Evolutionary conservation across 2,329 filamentous ascomycete genomes (phyloP).

Genomic region (Colletotrichum endophyticum): DNA sequence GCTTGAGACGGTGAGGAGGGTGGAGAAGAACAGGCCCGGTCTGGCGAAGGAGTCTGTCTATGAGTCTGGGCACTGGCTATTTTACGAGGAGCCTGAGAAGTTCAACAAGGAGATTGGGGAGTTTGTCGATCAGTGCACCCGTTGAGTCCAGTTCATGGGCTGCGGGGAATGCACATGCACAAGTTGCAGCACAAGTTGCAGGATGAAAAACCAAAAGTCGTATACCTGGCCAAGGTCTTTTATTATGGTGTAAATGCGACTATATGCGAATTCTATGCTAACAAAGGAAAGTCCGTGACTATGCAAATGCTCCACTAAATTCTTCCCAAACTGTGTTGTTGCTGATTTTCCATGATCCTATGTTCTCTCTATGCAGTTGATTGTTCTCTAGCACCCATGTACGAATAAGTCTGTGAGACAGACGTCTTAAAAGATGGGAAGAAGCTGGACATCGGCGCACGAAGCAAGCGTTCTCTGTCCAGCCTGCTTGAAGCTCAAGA

Average conservation of each 20-base stretch:
- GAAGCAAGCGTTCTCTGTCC: background rate
- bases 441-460: background rate
- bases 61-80: constrained; percentile 44
- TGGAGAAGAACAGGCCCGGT: constrained; percentile 25
- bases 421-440: background rate
- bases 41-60: constrained; percentile 34
- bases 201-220: background rate
- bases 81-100: constrained; percentile 42
- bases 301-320: background rate
- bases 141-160: background rate
- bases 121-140: background rate
- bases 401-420: too few relatives aligned
- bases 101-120: constrained; percentile 37
- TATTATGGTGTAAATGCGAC: background rate
- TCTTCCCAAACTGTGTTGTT: background rate
- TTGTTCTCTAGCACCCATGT: background rate
- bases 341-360: background rate
- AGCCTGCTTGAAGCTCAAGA: background rate
- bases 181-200: background rate
- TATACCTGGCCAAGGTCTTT: background rate
- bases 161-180: background rate
- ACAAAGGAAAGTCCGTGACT: background rate
- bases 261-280: background rate
- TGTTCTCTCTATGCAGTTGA: background rate
- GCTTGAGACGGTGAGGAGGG: constrained; percentile 36